phyloP scores from a whole-genome alignment of 148 eudicot species.

The Vaccinium vitisidaea region DNA sequence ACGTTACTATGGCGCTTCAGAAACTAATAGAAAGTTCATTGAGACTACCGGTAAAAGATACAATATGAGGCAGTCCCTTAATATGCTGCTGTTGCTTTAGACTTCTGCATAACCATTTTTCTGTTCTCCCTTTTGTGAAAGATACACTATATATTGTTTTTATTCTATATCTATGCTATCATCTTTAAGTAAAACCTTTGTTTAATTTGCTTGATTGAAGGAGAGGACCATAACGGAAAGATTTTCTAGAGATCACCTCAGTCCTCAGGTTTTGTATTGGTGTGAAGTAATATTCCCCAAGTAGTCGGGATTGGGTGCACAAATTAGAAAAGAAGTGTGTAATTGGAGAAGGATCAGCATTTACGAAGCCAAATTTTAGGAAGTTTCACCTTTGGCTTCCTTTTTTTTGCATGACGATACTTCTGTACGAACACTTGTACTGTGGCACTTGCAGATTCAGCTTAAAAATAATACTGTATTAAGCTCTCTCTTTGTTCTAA shows the following conservation, averaged over 20 bases:
- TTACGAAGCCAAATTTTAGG: not conserved
- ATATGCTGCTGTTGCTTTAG: not conserved
- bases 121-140: not conserved
- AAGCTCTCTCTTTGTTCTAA: not conserved
- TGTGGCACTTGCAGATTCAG: not conserved
- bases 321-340: not conserved
- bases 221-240: not conserved
- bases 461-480: not conserved
- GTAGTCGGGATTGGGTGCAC: not conserved
- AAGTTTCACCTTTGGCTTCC: not conserved
- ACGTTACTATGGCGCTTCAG: not conserved
- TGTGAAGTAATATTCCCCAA: not conserved
- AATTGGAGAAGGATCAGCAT: not conserved
- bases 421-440: not conserved
- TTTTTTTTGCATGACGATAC: not conserved
- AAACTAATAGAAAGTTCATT: not conserved
- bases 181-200: not conserved
- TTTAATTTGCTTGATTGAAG: not conserved
- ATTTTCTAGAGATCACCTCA: not conserved
- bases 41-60: not conserved
- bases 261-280: not conserved
- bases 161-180: not conserved
- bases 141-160: not conserved
- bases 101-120: not conserved
- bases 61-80: not conserved